These are phyloP conservation scores for Colletotrichum phormii DNA, from an alignment of 2,329 filamentous ascomycete genomes.

Conservation along the genomic window DNA sequence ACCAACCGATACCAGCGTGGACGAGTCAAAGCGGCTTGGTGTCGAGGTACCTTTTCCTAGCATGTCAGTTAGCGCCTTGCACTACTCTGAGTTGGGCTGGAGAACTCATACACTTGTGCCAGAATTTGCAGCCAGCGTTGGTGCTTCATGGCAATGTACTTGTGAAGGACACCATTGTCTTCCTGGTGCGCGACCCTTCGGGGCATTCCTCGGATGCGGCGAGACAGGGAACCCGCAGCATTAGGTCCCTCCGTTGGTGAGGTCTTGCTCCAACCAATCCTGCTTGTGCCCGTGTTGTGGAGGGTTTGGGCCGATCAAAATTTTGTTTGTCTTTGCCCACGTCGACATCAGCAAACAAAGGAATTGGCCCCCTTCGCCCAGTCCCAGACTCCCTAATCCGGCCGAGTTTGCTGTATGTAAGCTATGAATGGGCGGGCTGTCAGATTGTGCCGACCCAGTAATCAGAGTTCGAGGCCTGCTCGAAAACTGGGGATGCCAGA, in stretches of 20 bases:
- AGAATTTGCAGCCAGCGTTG: background rate
- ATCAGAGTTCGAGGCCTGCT: background rate
- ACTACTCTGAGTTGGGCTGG: background rate
- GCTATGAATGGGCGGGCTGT: background rate
- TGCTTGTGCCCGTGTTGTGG: conserved; percentile 4
- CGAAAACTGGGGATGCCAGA: background rate
- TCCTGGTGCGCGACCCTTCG: background rate
- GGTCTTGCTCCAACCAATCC: background rate
- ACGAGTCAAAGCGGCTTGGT: conserved; percentile 24
- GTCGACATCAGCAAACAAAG: conserved; percentile 11
- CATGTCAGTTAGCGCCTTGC: conserved; percentile 2
- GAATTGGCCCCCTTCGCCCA: background rate
- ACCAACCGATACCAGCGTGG: background rate
- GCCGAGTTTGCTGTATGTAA: background rate
- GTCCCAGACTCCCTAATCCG: background rate
- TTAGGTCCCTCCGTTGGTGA: background rate
- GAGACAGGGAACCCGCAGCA: conserved; percentile 7
- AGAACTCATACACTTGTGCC: background rate
- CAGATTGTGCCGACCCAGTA: background rate
- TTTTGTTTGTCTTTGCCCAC: conserved; percentile 16
- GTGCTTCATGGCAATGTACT: background rate
- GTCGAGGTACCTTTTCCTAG: conserved; percentile 2
- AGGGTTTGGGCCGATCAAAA: conserved; percentile 13
- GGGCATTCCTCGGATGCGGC: conserved; percentile 5
- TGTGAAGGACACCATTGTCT: background rate